These are phyloP conservation scores for Moesziomyces sp. DNA, from an alignment of 1,284 basidiomycete species.

Conservation along the genomic window DNA sequence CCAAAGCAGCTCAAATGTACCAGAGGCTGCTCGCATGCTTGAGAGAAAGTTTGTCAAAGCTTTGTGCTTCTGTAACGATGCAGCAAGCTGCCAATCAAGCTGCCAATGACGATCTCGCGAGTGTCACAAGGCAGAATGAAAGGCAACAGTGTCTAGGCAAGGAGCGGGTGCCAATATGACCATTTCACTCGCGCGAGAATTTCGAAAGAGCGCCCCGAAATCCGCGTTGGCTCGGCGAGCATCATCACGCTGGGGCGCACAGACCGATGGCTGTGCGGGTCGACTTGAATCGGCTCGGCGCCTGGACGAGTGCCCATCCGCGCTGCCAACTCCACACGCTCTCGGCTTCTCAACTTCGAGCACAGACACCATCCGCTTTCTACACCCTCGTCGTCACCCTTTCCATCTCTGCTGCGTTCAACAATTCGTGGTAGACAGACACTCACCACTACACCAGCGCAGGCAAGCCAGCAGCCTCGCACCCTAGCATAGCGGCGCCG, in stretches of 20 bases:
- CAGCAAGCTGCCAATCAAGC: no score
- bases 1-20: no score
- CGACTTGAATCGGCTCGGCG: slow-evolving; percentile 11
- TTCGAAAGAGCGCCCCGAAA: background rate
- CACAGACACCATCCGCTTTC: slow-evolving; percentile 5
- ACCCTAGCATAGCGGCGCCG: background rate
- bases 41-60: background rate
- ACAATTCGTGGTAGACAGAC: background rate
- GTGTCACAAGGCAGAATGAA: no score
- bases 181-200: slow-evolving; percentile 25
- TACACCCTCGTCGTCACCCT: background rate
- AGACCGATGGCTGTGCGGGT: slow-evolving; percentile 36
- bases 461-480: background rate
- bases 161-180: background rate
- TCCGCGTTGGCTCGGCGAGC: background rate
- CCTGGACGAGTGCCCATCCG: slow-evolving; percentile 14
- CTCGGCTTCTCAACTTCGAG: background rate
- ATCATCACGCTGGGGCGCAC: slow-evolving; percentile 19
- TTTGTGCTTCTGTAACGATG: no score
- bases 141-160: no score
- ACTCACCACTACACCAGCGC: no score
- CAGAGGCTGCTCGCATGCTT: no score
- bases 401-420: background rate
- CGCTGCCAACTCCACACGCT: slow-evolving; percentile 29
- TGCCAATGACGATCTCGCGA: no score